These are phyloP conservation scores for Closterium sp. DNA, from an alignment of 139 green algal genomes.

Conservation along the genomic window DNA sequence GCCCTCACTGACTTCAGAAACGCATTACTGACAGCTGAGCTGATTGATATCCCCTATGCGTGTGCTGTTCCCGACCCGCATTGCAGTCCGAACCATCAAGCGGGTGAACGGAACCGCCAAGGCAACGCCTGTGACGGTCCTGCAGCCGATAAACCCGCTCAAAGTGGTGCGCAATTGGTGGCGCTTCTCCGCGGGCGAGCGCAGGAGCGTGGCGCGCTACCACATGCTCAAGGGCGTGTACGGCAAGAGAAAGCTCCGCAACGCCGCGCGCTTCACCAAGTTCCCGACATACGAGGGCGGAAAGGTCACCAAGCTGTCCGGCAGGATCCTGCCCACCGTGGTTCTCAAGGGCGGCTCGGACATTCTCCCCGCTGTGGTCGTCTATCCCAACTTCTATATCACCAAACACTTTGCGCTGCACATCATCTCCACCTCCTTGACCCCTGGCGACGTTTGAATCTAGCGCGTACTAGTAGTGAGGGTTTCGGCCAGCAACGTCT, in stretches of 20 bases:
- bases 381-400: neutral
- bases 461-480: too few relatives aligned
- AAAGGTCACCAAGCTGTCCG: neutral
- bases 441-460: neutral
- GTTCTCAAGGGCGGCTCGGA: neutral
- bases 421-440: neutral
- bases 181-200: neutral
- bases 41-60: too few relatives aligned
- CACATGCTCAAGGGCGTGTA: neutral
- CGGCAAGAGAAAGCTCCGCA: neutral
- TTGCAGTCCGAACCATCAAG: neutral
- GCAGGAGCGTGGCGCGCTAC: neutral
- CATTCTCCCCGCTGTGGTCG: neutral
- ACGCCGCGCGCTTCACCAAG: neutral
- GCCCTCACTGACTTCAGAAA: too few relatives aligned
- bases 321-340: neutral
- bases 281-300: neutral
- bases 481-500: too few relatives aligned
- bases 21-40: too few relatives aligned
- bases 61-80: too few relatives aligned
- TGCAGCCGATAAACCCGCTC: neutral
- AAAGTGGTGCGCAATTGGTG: neutral
- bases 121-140: neutral
- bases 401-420: neutral
- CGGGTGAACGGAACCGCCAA: neutral